A percentile compares a stretch with the other conserved stretches of the same genome.
phyloP scores from a whole-genome alignment of 2,329 filamentous ascomycete species.

The Paecilomyces formosus region DNA sequence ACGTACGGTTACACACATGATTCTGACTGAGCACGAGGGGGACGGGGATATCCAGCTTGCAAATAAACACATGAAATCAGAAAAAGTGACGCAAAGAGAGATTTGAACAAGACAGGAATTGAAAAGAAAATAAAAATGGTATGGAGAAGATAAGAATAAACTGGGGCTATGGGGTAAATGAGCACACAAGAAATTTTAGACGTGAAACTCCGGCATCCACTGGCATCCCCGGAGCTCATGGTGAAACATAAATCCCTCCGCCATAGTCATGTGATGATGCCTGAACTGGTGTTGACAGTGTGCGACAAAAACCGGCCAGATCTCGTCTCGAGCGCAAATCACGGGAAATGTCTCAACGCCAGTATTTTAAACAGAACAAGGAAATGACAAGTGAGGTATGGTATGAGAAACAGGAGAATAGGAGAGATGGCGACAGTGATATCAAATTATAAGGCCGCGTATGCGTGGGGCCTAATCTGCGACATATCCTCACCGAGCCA shows the following conservation, averaged over 20 bases:
- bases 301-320: constrained; percentile 15
- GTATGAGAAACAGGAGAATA: constrained; percentile 9
- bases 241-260: constrained; percentile 5
- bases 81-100: constrained; percentile 12
- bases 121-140: constrained; percentile 12
- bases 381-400: constrained; percentile 16
- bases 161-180: constrained; percentile 10
- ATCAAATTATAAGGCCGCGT: constrained; percentile 23
- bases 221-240: constrained; percentile 10
- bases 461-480: constrained; percentile 24
- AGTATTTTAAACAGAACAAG: constrained; percentile 22
- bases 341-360: constrained; percentile 24
- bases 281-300: not conserved
- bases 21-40: constrained; percentile 1
- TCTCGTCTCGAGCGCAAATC: constrained; percentile 17
- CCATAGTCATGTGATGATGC: not conserved
- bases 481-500: constrained; percentile 18
- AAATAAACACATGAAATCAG: constrained; percentile 9
- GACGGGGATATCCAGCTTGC: constrained; percentile 30
- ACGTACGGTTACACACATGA: constrained; percentile 3
- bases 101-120: constrained; percentile 1
- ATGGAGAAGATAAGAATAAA: constrained; percentile 11
- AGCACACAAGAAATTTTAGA: constrained; percentile 9
- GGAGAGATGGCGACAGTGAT: constrained; percentile 4
- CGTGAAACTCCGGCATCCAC: constrained; percentile 8